These are phyloP conservation scores for Plasmodium vivax DNA, from an alignment of 169 alveolate species.

Conservation along the genomic window DNA sequence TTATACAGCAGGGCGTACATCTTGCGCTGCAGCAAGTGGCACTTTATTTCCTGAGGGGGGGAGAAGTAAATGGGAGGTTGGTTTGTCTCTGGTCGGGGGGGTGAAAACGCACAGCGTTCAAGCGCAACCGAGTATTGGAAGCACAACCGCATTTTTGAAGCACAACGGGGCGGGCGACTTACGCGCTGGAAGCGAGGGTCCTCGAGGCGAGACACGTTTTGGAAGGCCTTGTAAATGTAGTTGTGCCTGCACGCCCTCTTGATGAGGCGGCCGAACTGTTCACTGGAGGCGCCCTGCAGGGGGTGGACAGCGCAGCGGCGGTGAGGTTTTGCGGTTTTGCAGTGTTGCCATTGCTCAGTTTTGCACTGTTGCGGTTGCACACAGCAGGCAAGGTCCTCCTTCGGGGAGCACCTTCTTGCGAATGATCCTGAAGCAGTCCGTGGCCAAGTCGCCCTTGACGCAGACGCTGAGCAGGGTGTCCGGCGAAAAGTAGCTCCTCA, in stretches of 20 bases:
- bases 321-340: not conserved
- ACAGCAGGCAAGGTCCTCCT: not conserved
- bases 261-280: constrained; percentile 4
- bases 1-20: constrained; percentile 38
- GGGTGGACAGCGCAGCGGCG: not conserved
- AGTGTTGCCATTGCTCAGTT: not conserved
- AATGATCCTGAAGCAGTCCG: constrained; percentile 12
- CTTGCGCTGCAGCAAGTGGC: constrained; percentile 6
- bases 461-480: constrained; percentile 19
- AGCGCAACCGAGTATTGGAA: not conserved
- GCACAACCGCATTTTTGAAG: too few species aligned
- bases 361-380: not conserved
- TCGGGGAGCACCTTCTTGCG: not conserved
- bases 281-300: not conserved
- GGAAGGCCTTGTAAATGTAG: constrained; percentile 41
- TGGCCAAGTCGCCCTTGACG: constrained; percentile 12
- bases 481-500: constrained; percentile 22
- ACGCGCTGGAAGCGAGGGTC: constrained; percentile 24
- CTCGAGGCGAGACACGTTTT: not conserved
- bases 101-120: not conserved
- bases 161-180: not conserved
- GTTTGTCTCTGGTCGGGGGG: not conserved
- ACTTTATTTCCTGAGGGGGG: constrained; percentile 14
- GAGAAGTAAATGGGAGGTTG: not conserved
- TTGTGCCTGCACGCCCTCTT: constrained; percentile 58